Base-by-base conservation (phyloP, 2,329 filamentous ascomycete species). In the Ilyonectria robusta region DNA sequence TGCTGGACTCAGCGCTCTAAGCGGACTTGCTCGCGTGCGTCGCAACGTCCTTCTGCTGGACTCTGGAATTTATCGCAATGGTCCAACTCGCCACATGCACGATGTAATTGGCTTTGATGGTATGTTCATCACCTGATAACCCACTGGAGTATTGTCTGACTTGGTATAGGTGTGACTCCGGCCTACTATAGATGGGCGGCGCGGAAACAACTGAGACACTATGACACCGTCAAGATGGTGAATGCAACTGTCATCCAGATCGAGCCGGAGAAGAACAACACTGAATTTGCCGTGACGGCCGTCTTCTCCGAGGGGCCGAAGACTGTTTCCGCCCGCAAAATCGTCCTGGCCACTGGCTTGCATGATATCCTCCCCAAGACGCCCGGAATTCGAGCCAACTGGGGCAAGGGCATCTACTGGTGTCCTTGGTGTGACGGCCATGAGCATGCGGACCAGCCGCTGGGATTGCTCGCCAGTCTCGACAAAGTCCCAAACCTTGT, bases 401-500 rank as follows among this genome's bases (percentile, higher is more conserved):
- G 86, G 84, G 88, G 87, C 55, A 82, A 86, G 65, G 89, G 89
- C 6, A 85, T 91, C 58, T 91, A 80, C 78, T 91, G 88, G 87
- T 91, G 89, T 61, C 88, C 88, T 0, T 91, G 89, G 89, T 91
- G 89, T 68, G 89, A 91, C 72, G 89, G 89, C 13, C 82, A 86
- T 69, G 89, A 91, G 77, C 88, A 91, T 75, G 85, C 84, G 0
- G 87, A 90, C 72, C 88, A 90, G 67, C 65, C 83, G 0, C 81
- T 91, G 1, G 88, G 88, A 1, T 81, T 91, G 37, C 75, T 91
- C 0, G 84, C 81, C 1, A 68, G 79, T 1, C 76, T 90, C 0
- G 71, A 80, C 1, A 79, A 85, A 31, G 78, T 86, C 0, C 78
- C 86, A 0, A 78, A 78, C 3, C 76, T 82, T 6, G 83, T 87